Base-by-base conservation (phyloP, 768 basidiomycete species). In the Baorangia bicolor region DNA sequence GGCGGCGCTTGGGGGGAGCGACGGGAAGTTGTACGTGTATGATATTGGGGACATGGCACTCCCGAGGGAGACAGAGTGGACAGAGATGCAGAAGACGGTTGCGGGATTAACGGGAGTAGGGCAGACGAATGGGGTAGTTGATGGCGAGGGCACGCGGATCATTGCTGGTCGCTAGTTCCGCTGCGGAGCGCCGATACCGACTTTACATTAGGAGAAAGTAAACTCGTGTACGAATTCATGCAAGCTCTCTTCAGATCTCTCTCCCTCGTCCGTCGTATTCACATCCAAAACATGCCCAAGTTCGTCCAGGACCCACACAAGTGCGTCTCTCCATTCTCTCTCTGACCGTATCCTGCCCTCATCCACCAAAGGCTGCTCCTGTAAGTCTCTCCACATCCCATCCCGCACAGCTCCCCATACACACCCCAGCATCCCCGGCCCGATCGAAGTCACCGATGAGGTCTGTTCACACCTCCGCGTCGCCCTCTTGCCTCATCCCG, bases 31-130 rank as follows among this genome's bases (percentile, higher is more conserved):
- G 56, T 96, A 97, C 72, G 81, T 99, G 34, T 98, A 96, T 69
- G 96, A 98, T 68, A 85, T 98, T 58, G 93, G 94, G 12, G 94
- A 98, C 65, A 85, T 91, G 80, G 89, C 85, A 1, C 78, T 90
- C 23, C 92, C 95, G 1, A 76, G 92, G 54, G 96, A 98, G 73
- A 80, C 84, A 6, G 96, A 98, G 72, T 98, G 96, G 96, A 82
- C 85, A 3, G 93, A 97, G 59, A 72, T 98, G 78, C 92, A 96
- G 71, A 90, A 89, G 78, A 90, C 87, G 10, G 68, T 98, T 11
- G 81, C 88, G 20, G 87, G 87, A 2, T 80, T 95, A 60, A 64
- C 64, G 20, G 81, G 81, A 13, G 85, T 84, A 37, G 83, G 70
- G 8, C 74, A 75, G 45, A 47, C 68, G 43, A 77, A 73, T 42